A percentile compares a stretch with the other conserved stretches of the same genome.
These are phyloP conservation scores for Chytridium lagenaria DNA, from an alignment of 371 early-diverging fungal species.

Conservation along the genomic window DNA sequence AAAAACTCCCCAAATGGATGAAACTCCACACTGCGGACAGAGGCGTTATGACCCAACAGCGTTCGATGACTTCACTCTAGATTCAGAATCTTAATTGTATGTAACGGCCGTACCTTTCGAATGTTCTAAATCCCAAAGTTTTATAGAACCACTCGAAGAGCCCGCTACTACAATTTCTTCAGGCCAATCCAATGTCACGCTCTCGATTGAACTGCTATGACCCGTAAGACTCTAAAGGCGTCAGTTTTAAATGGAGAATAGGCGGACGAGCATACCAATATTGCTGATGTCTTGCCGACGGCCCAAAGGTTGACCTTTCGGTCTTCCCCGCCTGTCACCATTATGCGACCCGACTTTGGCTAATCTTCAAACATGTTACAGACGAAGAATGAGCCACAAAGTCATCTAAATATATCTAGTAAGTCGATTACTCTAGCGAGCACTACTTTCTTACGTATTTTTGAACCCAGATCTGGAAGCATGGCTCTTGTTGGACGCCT, in stretches of 20 bases:
- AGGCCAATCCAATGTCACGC: conserved; percentile 57
- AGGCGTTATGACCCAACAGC: conserved; percentile 61
- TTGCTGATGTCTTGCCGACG: conserved; percentile 49
- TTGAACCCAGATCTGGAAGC: conserved; percentile 2
- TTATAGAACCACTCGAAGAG: conserved; percentile 57
- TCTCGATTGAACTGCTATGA: conserved; percentile 50
- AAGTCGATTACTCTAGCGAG: not conserved
- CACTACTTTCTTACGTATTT: not conserved
- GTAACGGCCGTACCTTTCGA: conserved; percentile 51
- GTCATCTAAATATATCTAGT: conserved; percentile 35
- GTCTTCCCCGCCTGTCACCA: conserved; percentile 65
- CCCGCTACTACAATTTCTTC: conserved; percentile 66
- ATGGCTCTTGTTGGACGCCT: conserved; percentile 3
- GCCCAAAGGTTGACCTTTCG: conserved; percentile 60
- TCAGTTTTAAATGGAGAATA: not conserved
- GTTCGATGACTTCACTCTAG: conserved; percentile 55
- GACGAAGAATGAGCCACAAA: conserved; percentile 48
- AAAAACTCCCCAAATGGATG: conserved; percentile 71
- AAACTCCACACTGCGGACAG: conserved; percentile 59
- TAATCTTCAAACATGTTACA: conserved; percentile 54
- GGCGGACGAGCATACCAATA: conserved; percentile 44
- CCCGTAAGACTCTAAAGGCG: conserved; percentile 51
- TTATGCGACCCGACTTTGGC: conserved; percentile 57
- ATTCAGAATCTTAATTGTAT: not conserved
- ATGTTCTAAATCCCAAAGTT: conserved; percentile 67